These are phyloP conservation scores for Xylariales sp. DNA, from an alignment of 2,329 filamentous ascomycete species.

Conservation along the genomic window DNA sequence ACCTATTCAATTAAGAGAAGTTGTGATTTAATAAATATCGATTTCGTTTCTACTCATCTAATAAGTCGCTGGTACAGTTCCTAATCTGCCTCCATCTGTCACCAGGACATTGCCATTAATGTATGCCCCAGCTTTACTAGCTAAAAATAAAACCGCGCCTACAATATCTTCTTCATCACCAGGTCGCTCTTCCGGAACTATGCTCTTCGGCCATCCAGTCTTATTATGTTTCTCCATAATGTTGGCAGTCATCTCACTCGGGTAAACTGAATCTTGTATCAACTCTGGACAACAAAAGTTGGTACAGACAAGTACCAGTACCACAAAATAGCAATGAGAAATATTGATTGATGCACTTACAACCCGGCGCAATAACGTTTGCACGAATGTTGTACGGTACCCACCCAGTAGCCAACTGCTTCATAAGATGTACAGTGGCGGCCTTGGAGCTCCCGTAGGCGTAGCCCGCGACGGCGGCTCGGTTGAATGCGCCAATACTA, in stretches of 20 bases:
- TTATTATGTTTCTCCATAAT: too few relatives aligned
- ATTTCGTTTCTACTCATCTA: too few relatives aligned
- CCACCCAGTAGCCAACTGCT: constrained; percentile 12
- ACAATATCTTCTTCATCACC: constrained; percentile 12
- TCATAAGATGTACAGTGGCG: constrained; percentile 9
- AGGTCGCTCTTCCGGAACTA: constrained; percentile 7
- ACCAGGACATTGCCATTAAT: constrained; percentile 10
- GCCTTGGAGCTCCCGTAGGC: constrained; percentile 9
- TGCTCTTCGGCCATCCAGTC: too few relatives aligned
- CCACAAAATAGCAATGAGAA: too few relatives aligned
- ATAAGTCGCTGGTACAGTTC: constrained; percentile 9
- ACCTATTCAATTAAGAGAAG: too few relatives aligned
- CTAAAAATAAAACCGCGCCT: constrained; percentile 11
- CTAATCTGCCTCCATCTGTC: constrained; percentile 11
- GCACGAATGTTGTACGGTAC: constrained; percentile 11
- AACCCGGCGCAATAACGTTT: too few relatives aligned
- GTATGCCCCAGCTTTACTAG: constrained; percentile 10
- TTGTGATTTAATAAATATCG: too few relatives aligned
- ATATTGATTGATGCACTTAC: too few relatives aligned
- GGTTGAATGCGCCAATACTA: constrained; percentile 10
- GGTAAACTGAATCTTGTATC: constrained; percentile 9
- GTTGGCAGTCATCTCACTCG: too few relatives aligned
- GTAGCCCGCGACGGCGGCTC: background rate
- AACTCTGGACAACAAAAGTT: constrained; percentile 7
- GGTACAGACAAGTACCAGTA: too few relatives aligned